Evolutionary conservation across 139 green algal species (phyloP).

Genomic region (Haematococcus lacustris): DNA sequence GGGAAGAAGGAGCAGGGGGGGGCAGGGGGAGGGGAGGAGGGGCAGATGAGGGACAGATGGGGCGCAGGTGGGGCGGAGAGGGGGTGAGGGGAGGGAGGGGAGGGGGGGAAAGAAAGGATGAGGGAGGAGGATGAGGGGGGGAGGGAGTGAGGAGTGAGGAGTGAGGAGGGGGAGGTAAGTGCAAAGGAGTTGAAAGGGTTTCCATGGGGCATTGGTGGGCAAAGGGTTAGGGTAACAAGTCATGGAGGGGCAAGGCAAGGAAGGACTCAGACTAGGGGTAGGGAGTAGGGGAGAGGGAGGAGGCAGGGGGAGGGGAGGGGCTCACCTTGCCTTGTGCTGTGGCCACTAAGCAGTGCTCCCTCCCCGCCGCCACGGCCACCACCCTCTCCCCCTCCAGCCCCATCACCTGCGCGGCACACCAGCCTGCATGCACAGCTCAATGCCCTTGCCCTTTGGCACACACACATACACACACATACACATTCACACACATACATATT

Average conservation of each 20-base stretch:
- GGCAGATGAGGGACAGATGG: too few species aligned
- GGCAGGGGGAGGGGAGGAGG: too few species aligned
- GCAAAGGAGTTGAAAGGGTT: not conserved
- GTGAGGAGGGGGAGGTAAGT: not conserved
- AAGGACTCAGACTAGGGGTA: slow-evolving; percentile 27
- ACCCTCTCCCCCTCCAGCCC: slow-evolving; percentile 20
- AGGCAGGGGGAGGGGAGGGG: too few species aligned
- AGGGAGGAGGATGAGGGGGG: too few species aligned
- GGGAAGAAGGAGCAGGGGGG: too few species aligned
- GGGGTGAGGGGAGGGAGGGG: too few species aligned
- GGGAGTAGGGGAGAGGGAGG: too few species aligned
- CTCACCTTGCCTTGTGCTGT: slow-evolving; percentile 30
- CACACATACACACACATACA: slow-evolving; percentile 5
- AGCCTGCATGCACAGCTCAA: slow-evolving; percentile 13
- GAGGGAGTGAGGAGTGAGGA: too few species aligned
- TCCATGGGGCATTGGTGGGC: not conserved
- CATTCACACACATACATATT: slow-evolving; percentile 8
- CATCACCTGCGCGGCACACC: too few species aligned
- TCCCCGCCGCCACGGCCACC: slow-evolving; percentile 39
- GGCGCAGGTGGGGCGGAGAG: too few species aligned
- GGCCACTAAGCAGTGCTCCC: slow-evolving; percentile 39
- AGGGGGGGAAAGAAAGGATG: too few species aligned
- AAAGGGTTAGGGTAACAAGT: not conserved
- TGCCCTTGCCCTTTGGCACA: not conserved
- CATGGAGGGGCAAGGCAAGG: not conserved